These are phyloP conservation scores for Penicillium rolfsii DNA, from an alignment of 2,329 filamentous ascomycete genomes.

Conservation along the genomic window DNA sequence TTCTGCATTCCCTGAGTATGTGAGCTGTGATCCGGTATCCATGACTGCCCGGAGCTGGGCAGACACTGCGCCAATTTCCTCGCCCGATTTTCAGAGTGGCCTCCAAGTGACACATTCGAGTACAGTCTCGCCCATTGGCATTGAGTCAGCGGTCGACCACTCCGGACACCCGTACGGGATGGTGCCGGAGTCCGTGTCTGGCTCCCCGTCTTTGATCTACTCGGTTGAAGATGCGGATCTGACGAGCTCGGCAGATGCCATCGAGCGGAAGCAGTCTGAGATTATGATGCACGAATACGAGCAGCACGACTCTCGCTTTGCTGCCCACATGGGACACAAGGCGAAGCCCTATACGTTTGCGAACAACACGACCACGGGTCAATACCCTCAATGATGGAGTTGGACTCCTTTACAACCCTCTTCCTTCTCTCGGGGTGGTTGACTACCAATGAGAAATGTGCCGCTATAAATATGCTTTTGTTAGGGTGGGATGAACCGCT, in stretches of 20 bases:
- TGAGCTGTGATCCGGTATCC: conserved; percentile 42
- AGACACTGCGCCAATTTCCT: conserved; percentile 45
- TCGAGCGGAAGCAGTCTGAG: conserved; percentile 42
- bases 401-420: conserved; percentile 25
- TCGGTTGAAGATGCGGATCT: conserved; percentile 38
- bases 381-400: conserved; percentile 37
- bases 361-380: conserved; percentile 47
- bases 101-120: conserved; percentile 40
- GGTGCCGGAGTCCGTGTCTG: conserved; percentile 30
- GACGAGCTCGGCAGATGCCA: conserved; percentile 27
- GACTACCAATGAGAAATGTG: conserved; percentile 32
- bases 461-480: conserved; percentile 26
- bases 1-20: conserved; percentile 48
- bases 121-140: conserved; percentile 45
- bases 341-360: conserved; percentile 49
- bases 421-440: conserved; percentile 6
- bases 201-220: conserved; percentile 39
- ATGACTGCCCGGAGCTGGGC: conserved; percentile 49
- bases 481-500: conserved; percentile 28
- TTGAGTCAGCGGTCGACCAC: conserved; percentile 40
- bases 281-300: conserved; percentile 52
- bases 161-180: conserved; percentile 32
- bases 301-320: conserved; percentile 49
- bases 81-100: conserved; percentile 45
- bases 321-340: conserved; percentile 47